Percentiles rank a stretch among this genome's conserved stretches.
Conservation (phyloP, 2,329 filamentous ascomycete genomes). For the Gliomastix tumulicola region DNA sequence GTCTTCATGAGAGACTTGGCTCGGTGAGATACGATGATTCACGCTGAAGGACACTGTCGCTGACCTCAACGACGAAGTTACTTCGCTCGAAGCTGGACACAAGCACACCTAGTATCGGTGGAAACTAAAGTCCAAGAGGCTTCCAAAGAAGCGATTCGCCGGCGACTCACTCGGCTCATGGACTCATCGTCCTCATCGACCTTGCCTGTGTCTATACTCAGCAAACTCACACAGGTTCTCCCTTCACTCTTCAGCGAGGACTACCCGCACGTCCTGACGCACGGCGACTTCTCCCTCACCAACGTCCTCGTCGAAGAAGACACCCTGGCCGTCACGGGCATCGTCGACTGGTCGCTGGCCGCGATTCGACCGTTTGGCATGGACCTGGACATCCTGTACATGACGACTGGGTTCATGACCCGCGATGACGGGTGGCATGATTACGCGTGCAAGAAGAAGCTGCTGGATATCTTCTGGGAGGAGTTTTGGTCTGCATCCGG, state of each 20-base stretch:
- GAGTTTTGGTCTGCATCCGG: conserved; percentile 16
- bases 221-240: conserved; percentile 10
- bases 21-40: too few relatives aligned
- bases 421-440: conserved; percentile 16
- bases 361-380: conserved; percentile 13
- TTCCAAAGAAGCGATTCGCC: conserved; percentile 8
- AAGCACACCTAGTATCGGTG: conserved; percentile 4
- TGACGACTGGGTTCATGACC: conserved; percentile 16
- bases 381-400: conserved; percentile 13
- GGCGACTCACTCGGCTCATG: conserved; percentile 9
- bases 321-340: conserved; percentile 13
- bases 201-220: conserved; percentile 6
- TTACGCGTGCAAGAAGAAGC: conserved; percentile 12
- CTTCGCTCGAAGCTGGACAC: conserved; percentile 18
- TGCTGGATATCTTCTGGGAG: conserved; percentile 15
- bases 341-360: conserved; percentile 20
- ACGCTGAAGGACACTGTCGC: too few relatives aligned
- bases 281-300: conserved; percentile 18
- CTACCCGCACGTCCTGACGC: conserved; percentile 19
- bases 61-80: conserved; percentile 7
- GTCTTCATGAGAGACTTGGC: conserved; percentile 9
- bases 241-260: conserved; percentile 14
- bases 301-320: conserved; percentile 19
- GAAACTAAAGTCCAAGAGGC: conserved; percentile 6
- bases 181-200: conserved; percentile 5